Evolutionary conservation across 1,139 yeast genomes (phyloP).

Genomic region (Geotrichum carabidarum): DNA sequence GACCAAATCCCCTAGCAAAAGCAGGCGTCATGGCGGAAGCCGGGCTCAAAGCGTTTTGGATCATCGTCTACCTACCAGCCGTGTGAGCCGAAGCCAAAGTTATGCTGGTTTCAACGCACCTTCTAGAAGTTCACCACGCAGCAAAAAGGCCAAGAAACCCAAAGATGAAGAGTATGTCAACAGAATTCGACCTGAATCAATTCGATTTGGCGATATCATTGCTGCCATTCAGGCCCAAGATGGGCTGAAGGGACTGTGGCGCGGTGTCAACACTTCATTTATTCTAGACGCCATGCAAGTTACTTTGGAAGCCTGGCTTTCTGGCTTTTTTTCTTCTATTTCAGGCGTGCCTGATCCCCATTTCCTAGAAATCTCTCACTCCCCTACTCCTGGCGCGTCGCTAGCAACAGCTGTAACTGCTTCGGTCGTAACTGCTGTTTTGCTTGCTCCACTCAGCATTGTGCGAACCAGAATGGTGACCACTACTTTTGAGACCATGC

Average conservation of each 20-base stretch:
- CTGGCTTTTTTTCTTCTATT: constrained; percentile 78
- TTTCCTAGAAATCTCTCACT: constrained; percentile 75
- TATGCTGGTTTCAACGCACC: background rate
- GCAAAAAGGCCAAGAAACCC: background rate
- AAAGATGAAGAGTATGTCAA: constrained; percentile 20
- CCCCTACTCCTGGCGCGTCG: constrained; percentile 69
- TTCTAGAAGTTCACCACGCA: background rate
- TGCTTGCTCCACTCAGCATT: constrained; percentile 76
- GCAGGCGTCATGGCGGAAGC: constrained; percentile 21
- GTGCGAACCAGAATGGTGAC: constrained; percentile 72
- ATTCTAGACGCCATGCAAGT: constrained; percentile 68
- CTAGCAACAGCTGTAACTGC: constrained; percentile 65
- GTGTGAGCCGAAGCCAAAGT: background rate
- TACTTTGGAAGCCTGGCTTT: constrained; percentile 85
- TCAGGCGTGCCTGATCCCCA: constrained; percentile 88
- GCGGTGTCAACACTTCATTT: constrained; percentile 83
- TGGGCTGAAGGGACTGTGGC: constrained; percentile 79
- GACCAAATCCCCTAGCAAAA: constrained; percentile 19
- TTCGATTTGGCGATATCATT: constrained; percentile 67
- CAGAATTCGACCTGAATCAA: constrained; percentile 54
- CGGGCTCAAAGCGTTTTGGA: background rate
- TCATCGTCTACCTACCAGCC: background rate
- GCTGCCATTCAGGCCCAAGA: constrained; percentile 65
- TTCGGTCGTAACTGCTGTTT: constrained; percentile 65
- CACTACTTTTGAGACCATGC: constrained; percentile 44